These are phyloP conservation scores for Cladosporium sp. DNA, from an alignment of 2,329 filamentous ascomycete species.

Conservation along the genomic window DNA sequence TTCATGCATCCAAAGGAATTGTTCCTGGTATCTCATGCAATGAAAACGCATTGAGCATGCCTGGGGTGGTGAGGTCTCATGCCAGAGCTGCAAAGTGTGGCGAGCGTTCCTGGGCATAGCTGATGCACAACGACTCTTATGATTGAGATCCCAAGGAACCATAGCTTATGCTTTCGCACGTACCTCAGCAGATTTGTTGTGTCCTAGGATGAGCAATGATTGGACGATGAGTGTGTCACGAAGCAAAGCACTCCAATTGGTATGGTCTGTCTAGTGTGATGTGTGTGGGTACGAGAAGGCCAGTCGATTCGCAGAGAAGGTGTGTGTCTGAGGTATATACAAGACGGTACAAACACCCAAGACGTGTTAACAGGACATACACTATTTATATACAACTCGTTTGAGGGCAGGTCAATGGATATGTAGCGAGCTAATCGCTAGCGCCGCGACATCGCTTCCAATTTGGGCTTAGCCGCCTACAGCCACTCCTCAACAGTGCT, in stretches of 20 bases:
- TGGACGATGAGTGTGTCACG: not conserved
- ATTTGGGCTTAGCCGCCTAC: not conserved
- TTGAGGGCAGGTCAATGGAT: not conserved
- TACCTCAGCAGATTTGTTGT: not conserved
- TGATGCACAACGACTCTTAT: not conserved
- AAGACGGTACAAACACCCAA: not conserved
- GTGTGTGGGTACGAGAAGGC: not conserved
- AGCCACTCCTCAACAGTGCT: not conserved
- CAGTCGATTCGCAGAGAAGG: not conserved
- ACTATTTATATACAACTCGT: not conserved
- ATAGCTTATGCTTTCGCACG: not conserved
- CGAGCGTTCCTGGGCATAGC: not conserved
- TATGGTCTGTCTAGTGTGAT: not conserved
- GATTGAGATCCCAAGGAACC: not conserved
- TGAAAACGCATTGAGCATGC: not conserved
- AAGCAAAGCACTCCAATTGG: not conserved
- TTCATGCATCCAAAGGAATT: not conserved
- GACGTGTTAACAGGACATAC: not conserved
- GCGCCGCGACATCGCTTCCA: conserved; percentile 2
- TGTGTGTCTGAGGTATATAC: not conserved
- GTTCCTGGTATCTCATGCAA: not conserved
- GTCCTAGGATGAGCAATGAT: not conserved
- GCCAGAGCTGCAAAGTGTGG: not conserved
- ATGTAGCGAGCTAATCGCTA: not conserved
- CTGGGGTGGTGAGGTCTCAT: not conserved